phyloP scores from a whole-genome alignment of 2,329 filamentous ascomycete genomes.

The Hymenoscyphus fraxineus region DNA sequence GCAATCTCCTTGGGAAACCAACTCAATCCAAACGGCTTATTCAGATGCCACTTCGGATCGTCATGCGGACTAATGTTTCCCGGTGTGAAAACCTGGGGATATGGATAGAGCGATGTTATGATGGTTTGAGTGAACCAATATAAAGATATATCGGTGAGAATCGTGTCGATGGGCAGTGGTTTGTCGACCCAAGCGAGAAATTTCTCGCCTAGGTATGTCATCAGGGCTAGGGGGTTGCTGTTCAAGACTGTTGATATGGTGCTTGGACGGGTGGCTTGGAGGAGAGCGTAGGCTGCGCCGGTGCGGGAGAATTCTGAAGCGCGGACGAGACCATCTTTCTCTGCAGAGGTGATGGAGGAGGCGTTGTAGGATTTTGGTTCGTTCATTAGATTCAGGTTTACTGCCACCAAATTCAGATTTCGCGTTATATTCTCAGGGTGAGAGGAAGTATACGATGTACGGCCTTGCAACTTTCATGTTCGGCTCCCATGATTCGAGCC shows the following conservation, averaged over 20 bases:
- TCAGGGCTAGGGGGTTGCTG: constrained; percentile 51
- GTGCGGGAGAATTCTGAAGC: constrained; percentile 38
- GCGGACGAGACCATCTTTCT: constrained; percentile 46
- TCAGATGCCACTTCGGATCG: neutral
- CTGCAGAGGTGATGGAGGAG: neutral
- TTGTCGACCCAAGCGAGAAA: constrained; percentile 45
- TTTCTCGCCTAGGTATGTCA: constrained; percentile 51
- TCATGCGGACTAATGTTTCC: neutral
- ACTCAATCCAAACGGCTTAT: constrained; percentile 45
- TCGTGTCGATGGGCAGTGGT: constrained; percentile 36
- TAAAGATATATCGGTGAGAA: constrained; percentile 47
- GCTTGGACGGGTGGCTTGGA: constrained; percentile 51
- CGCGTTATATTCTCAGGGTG: neutral
- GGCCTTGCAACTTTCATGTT: constrained; percentile 19
- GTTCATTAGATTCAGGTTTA: neutral
- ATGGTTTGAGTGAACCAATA: constrained; percentile 54
- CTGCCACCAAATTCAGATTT: neutral
- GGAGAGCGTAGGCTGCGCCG: constrained; percentile 47
- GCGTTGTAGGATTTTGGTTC: neutral
- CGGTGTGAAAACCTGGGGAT: constrained; percentile 37
- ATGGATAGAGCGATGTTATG: constrained; percentile 47
- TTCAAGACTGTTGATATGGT: constrained; percentile 54
- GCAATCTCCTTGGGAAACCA: constrained; percentile 43
- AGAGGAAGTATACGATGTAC: neutral
- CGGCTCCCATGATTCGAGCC: constrained; percentile 14